These are phyloP conservation scores for Hordeum marinum DNA, from an alignment of 176 grass and related monocot species.

Conservation along the genomic window DNA sequence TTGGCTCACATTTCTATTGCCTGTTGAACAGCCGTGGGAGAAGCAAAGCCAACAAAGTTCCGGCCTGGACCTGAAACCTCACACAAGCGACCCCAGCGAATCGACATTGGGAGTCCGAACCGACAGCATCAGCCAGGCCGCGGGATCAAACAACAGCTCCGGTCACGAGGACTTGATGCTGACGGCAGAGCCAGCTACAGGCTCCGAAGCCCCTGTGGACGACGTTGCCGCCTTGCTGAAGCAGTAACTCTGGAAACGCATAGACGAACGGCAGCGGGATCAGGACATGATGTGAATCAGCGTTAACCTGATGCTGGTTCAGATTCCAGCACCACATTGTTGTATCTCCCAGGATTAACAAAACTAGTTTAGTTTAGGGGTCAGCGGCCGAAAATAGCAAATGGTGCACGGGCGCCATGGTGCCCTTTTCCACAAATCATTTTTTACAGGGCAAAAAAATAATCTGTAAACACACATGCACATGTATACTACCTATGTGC, in stretches of 20 bases:
- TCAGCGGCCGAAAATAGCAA: no score
- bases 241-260: background rate
- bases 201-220: constrained; percentile 2
- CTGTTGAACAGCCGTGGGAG: constrained; percentile 53
- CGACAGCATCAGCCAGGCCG: background rate
- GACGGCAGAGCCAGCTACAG: background rate
- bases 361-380: background rate
- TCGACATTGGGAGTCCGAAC: background rate
- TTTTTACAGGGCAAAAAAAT: no score
- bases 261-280: background rate
- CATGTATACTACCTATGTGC: no score
- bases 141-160: background rate
- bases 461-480: no score
- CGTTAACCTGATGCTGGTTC: background rate
- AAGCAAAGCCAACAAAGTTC: constrained; percentile 24
- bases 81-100: background rate
- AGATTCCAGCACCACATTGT: background rate
- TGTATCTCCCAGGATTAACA: background rate
- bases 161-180: background rate
- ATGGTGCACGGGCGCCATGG: no score
- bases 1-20: constrained; percentile 14
- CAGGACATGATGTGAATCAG: background rate
- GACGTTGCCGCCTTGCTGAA: background rate
- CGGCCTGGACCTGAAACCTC: constrained; percentile 21
- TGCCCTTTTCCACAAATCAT: no score